Conservation (phyloP, 2,329 filamentous ascomycete genomes). For the Neofusicoccum sp. region DNA sequence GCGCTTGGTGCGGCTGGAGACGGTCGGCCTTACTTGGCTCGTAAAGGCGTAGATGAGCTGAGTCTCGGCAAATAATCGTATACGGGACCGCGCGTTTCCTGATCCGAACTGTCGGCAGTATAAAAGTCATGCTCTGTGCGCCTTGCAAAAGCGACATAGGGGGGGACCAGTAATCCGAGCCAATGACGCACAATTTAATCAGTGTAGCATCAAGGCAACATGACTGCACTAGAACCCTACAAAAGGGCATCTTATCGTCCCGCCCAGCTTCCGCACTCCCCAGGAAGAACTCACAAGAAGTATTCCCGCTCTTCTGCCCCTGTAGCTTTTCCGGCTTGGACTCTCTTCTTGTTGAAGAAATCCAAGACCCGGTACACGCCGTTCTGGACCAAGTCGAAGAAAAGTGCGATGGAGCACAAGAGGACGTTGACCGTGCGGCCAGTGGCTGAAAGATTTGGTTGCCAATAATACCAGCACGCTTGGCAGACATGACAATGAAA, state of each 20-base stretch:
- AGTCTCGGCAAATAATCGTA: neutral
- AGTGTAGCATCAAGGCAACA: no score
- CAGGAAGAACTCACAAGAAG: neutral
- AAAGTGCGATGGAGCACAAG: conserved; percentile 15
- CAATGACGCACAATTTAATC: no score
- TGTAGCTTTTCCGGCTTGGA: neutral
- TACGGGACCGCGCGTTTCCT: neutral
- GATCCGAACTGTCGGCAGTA: neutral
- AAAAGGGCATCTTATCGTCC: neutral
- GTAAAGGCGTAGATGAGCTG: neutral
- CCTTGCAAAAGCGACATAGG: neutral
- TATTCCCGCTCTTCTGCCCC: neutral
- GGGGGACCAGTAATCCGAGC: neutral
- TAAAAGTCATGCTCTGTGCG: neutral
- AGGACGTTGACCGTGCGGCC: conserved; percentile 22
- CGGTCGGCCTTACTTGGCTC: neutral
- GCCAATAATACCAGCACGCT: conserved; percentile 22
- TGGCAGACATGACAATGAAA: conserved; percentile 24
- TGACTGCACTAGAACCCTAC: neutral
- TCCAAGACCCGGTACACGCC: conserved; percentile 21
- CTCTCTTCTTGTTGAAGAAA: neutral
- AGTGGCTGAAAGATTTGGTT: conserved; percentile 23
- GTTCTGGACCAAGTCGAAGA: conserved; percentile 19
- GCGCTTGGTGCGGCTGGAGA: neutral
- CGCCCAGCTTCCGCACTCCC: neutral